Percentiles rank a stretch among this genome's conserved stretches.
Evolutionary conservation across 2,329 filamentous ascomycete genomes (phyloP).

Genomic region (Elsinoe ampelina): DNA sequence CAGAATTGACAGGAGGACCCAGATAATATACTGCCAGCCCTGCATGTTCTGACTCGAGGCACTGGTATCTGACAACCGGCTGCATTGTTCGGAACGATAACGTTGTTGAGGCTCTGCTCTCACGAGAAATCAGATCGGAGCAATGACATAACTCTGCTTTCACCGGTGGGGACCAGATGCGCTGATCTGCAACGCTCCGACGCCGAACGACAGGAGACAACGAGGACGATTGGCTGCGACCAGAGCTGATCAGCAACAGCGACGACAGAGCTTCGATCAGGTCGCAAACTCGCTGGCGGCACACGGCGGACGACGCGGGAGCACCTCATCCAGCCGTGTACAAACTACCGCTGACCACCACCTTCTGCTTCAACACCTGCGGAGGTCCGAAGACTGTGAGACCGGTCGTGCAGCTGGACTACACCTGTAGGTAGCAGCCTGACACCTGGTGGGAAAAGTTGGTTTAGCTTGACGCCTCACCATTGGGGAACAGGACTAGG

Average conservation of each 20-base stretch:
- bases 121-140: background rate
- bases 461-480: background rate
- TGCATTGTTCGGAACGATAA: background rate
- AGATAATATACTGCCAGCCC: background rate
- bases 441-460: background rate
- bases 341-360: background rate
- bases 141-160: conserved; percentile 1
- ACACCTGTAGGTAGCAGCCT: conserved; percentile 3
- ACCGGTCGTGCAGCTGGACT: background rate
- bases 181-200: conserved; percentile 7
- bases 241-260: background rate
- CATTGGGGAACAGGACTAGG: background rate
- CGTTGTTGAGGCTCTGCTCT: background rate
- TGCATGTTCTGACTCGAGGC: background rate
- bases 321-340: background rate
- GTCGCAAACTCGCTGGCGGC: background rate
- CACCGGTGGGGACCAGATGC: background rate
- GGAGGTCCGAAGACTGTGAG: background rate
- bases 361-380: background rate
- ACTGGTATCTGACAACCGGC: too few relatives aligned
- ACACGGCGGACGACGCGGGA: background rate
- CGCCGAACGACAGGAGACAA: conserved; percentile 2
- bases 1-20: background rate
- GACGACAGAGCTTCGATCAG: background rate
- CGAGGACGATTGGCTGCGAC: background rate